Base-by-base conservation (phyloP, 331 rosid genomes). In the Stylosanthes scabra region DNA sequence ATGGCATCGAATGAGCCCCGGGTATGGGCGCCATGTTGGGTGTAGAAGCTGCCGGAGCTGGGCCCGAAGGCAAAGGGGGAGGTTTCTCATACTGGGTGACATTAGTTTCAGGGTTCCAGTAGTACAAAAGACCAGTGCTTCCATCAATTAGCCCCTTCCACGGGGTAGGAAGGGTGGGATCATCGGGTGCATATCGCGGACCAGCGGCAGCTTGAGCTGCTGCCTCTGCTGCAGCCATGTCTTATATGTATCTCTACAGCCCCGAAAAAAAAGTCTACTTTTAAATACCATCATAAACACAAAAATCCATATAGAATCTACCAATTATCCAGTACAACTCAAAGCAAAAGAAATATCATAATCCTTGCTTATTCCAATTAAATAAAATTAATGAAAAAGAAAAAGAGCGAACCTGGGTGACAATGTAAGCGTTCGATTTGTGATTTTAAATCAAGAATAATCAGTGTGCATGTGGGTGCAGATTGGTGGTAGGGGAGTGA, bases 141-240 rank as follows among this genome's bases (percentile, higher is more conserved):
- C 97, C 99, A 78, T 95, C 99, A 79, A 95, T 90, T 87, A 95
- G 78, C 29, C 98, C 99, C 82, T 87, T 92, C 99, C 99, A 95
- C 0, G 98, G 99, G 14, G 72, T 66, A 2, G 99, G 99, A 69
- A 95, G 96, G 6, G 96, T 83, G 4, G 97, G 99, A 75, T 95
- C 98, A 5, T 92, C 97, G 0, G 99, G 99, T 8, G 99, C 99
- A 82, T 90, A 95, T 12, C 98, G 82, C 0, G 99, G 99, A 70
- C 97, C 98, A 50, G 76, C 79, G 11, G 84, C 76, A 50, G 91
- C 76, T 28, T 84, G 25, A 59, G 89, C 86, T 25, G 89, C 86
- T 25, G 90, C 79, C 81, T 94, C 99, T 11, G 90, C 87, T 14
- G 97, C 74, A 44, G 89, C 85, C 99, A 91, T 91, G 34, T 31